Evolutionary conservation across 768 basidiomycete species (phyloP).

Genomic region (Phylloporus rhodoxanthus): DNA sequence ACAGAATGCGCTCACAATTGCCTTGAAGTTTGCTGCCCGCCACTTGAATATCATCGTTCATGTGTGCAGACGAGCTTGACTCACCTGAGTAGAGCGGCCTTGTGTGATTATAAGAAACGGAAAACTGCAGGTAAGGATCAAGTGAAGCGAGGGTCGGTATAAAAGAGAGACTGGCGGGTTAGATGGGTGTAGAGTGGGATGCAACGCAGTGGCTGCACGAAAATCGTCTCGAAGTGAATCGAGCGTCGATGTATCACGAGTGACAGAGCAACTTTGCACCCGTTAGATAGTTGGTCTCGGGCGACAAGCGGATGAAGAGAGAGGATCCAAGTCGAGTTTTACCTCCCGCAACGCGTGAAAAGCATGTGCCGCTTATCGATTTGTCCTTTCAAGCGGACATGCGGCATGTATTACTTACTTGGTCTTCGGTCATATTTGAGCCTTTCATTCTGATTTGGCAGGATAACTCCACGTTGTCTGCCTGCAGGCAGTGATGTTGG

Average conservation of each 20-base stretch:
- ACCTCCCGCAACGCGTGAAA: constrained; percentile 42
- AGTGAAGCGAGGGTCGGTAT: constrained; percentile 27
- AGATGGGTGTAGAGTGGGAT: constrained; percentile 21
- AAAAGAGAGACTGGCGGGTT: constrained; percentile 34
- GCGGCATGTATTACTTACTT: constrained; percentile 29
- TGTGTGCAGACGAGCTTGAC: constrained; percentile 4
- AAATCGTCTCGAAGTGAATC: constrained; percentile 51
- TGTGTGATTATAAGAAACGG: constrained; percentile 19
- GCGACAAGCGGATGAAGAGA: constrained; percentile 13
- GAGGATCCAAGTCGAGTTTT: constrained; percentile 34
- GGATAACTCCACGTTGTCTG: constrained; percentile 60
- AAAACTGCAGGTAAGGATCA: constrained; percentile 13
- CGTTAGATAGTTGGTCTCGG: constrained; percentile 23
- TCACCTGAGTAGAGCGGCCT: constrained; percentile 13
- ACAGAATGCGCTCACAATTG: constrained; percentile 11
- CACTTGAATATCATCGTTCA: constrained; percentile 3
- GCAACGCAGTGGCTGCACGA: constrained; percentile 27
- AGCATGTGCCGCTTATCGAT: constrained; percentile 51
- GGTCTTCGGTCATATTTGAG: constrained; percentile 36
- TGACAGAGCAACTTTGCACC: constrained; percentile 24
- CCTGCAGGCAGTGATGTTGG: constrained; percentile 62
- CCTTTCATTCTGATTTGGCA: constrained; percentile 46
- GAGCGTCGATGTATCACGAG: constrained; percentile 34
- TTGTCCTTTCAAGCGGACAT: constrained; percentile 33
- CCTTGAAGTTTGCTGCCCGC: constrained; percentile 6